These are phyloP conservation scores for Drosera spatulata DNA, from an alignment of 179 eudicot species.

Conservation along the genomic window DNA sequence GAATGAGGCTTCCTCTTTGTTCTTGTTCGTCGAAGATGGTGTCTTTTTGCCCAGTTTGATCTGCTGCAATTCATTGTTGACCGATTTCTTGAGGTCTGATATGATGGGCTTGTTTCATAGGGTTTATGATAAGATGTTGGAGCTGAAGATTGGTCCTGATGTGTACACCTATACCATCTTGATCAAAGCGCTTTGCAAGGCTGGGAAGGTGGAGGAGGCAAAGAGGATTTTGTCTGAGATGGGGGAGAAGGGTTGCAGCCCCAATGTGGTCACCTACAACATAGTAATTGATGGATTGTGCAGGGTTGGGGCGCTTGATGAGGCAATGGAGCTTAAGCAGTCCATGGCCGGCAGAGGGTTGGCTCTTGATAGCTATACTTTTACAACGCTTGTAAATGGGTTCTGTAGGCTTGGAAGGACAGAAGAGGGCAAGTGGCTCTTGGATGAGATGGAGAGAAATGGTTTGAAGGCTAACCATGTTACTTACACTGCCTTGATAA, in stretches of 20 bases:
- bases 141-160: conserved; percentile 38
- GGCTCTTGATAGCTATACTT: conserved; percentile 61
- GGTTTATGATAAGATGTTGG: conserved; percentile 50
- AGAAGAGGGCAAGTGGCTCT: conserved; percentile 42
- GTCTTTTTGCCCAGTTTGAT: conserved; percentile 42
- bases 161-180: conserved; percentile 52
- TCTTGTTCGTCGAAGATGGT: conserved; percentile 29
- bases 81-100: conserved; percentile 44
- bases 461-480: conserved; percentile 43
- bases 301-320: conserved; percentile 39
- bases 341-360: conserved; percentile 47
- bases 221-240: conserved; percentile 48
- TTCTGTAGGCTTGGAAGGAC: conserved; percentile 49
- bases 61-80: conserved; percentile 63
- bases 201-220: conserved; percentile 51
- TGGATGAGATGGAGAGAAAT: conserved; percentile 40
- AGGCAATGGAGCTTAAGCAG: conserved; percentile 52
- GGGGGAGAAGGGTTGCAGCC: conserved; percentile 56
- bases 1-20: conserved; percentile 45
- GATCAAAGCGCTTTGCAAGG: conserved; percentile 60
- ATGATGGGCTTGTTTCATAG: conserved; percentile 62
- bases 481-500: conserved; percentile 56
- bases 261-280: conserved; percentile 63
- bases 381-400: conserved; percentile 53
- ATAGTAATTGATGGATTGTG: conserved; percentile 69